These are phyloP conservation scores for Aspergillus arachidicola DNA, from an alignment of 2,329 filamentous ascomycete species.

Conservation along the genomic window DNA sequence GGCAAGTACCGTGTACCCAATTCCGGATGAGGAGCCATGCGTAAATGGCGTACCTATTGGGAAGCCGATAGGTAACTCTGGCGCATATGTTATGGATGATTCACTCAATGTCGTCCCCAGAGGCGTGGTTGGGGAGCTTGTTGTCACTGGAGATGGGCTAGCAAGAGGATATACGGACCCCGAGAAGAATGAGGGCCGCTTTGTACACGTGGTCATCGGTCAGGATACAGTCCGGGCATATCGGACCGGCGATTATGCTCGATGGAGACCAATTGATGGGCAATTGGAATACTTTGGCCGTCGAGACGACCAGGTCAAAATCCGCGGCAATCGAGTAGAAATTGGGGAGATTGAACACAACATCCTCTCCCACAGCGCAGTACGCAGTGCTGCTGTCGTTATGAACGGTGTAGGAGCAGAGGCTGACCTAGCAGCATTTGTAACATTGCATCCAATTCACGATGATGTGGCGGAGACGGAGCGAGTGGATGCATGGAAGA, in stretches of 20 bases:
- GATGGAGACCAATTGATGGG: not conserved
- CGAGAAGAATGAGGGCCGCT: not conserved
- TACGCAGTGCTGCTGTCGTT: not conserved
- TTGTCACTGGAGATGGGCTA: not conserved
- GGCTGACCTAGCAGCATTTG: not conserved
- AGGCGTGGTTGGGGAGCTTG: not conserved
- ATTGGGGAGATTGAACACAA: not conserved
- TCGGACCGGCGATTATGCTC: not conserved
- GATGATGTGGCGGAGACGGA: not conserved
- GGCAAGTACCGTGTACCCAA: not conserved
- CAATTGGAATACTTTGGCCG: not conserved
- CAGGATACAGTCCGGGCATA: not conserved
- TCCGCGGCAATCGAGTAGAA: not conserved
- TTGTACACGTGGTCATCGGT: not conserved
- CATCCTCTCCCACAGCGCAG: not conserved
- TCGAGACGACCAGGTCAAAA: not conserved
- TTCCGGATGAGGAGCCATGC: not conserved
- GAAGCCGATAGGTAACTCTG: not conserved
- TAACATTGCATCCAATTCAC: not conserved
- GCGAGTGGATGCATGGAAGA: not conserved
- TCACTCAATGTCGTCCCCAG: not conserved
- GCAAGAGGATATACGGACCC: not conserved
- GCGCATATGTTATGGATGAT: not conserved
- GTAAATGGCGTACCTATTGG: not conserved
- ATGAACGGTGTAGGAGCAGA: not conserved